Base-by-base conservation (phyloP, 371 early-diverging fungal genomes). In the Haplosporangium sp. region DNA sequence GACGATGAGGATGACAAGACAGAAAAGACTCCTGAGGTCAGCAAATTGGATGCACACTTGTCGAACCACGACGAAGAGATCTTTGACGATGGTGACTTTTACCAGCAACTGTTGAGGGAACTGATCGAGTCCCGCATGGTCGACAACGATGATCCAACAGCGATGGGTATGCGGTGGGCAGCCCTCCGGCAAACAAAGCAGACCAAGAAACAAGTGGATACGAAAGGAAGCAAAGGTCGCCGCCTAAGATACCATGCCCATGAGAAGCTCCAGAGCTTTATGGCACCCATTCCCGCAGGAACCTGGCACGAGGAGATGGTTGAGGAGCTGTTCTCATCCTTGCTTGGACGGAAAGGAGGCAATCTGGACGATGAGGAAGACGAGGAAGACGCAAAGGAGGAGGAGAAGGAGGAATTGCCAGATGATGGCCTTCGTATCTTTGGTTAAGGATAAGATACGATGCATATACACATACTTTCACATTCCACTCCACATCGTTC, bases 61-160 rank as follows among this genome's bases (percentile, higher is more conserved):
- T 83, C 89, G 47, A 88, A 92, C 61, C 90, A 92, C 55, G 95
- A 96, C 66, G 80, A 80, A 16, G 96, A 96, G 67, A 90, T 98
- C 36, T 98, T 96, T 85, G 98, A 98, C 73, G 98, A 98, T 69
- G 87, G 90, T 16, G 98, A 98, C 81, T 98, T 95, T 79, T 98
- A 98, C 81, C 94, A 95, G 68, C 94, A 94, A 67, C 87, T 95
- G 47, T 74, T 98, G 67, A 91, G 94, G 58, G 98, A 98, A 83
- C 84, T 98, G 61, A 95, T 98, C 64, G 97, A 98, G 74, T 90
- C 91, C 55, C 89, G 95, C 46, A 95, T 95, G 95, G 89, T 91
- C 6, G 94, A 95, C 68, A 89, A 91, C 23, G 94, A 95, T 73
- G 95, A 96, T 64, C 92, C 94, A 11, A 82, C 89, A 16, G 88